Conservation (phyloP, 257 asterid species). For the Nicotiana paniculata region DNA sequence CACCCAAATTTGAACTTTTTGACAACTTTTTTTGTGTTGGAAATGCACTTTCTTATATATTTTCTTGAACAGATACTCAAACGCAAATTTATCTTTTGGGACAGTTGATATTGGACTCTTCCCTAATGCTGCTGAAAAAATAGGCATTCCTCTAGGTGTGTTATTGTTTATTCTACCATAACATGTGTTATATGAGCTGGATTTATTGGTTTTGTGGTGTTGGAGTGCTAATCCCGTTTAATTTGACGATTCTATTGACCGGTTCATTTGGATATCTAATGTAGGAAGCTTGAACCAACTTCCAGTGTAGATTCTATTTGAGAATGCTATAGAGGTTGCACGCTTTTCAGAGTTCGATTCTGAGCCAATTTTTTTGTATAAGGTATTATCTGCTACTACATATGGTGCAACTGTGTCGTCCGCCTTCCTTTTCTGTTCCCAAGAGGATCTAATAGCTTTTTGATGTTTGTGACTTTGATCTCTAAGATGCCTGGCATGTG, state of each 20-base stretch:
- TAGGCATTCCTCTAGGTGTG: constrained; percentile 74
- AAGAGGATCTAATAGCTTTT: not conserved
- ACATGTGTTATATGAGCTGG: not conserved
- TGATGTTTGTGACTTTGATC: no score
- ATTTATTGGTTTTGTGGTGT: not conserved
- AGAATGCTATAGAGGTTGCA: constrained; percentile 52
- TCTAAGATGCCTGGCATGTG: no score
- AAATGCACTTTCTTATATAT: constrained; percentile 17
- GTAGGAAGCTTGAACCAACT: constrained; percentile 75
- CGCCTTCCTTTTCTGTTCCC: not conserved
- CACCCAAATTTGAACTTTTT: not conserved
- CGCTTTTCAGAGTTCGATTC: constrained; percentile 56
- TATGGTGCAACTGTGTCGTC: not conserved
- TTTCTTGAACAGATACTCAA: constrained; percentile 59
- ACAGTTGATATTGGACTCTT: constrained; percentile 91
- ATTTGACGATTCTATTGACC: constrained; percentile 11
- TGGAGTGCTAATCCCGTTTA: not conserved
- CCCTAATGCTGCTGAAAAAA: constrained; percentile 93
- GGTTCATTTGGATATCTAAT: constrained; percentile 12
- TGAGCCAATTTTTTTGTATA: constrained; percentile 48
- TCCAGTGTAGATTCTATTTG: constrained; percentile 62
- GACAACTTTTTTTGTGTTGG: not conserved
- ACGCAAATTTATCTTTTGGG: constrained; percentile 71
- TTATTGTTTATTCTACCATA: constrained; percentile 4
- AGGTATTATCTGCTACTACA: constrained; percentile 39